Evolutionary conservation across 2,329 filamentous ascomycete species (phyloP).

Genomic region (Talaromyces sp.): DNA sequence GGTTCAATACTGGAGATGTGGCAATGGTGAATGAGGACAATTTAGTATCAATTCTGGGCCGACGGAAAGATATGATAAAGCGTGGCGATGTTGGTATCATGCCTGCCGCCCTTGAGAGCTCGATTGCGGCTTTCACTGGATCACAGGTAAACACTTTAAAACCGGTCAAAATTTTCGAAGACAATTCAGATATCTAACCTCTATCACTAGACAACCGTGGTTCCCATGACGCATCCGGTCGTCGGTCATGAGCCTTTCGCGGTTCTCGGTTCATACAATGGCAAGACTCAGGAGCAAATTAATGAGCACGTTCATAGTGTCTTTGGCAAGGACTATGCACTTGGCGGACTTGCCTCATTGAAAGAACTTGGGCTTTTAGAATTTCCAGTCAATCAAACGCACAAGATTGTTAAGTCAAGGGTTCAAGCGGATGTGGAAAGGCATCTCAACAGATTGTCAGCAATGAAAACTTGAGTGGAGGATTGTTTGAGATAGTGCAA

Average conservation of each 20-base stretch:
- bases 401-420: neutral
- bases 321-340: neutral
- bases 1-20: constrained; percentile 1
- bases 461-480: neutral
- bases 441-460: neutral
- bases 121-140: neutral
- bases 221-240: neutral
- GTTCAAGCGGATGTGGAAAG: neutral
- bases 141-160: neutral
- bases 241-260: neutral
- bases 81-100: constrained; percentile 2
- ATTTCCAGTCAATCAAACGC: constrained; percentile 1
- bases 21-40: neutral
- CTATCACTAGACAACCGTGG: neutral
- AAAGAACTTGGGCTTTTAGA: neutral
- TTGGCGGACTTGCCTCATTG: neutral
- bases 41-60: neutral
- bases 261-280: neutral
- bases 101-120: neutral
- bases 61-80: constrained; percentile 1
- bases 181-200: neutral
- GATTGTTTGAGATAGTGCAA: neutral
- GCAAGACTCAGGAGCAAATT: neutral
- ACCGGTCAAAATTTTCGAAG: neutral
- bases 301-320: neutral